Percentiles rank a stretch among this genome's conserved stretches.
Evolutionary conservation across 148 eudicot genomes (phyloP).

Genomic region (Tetragonia tetragonoides): DNA sequence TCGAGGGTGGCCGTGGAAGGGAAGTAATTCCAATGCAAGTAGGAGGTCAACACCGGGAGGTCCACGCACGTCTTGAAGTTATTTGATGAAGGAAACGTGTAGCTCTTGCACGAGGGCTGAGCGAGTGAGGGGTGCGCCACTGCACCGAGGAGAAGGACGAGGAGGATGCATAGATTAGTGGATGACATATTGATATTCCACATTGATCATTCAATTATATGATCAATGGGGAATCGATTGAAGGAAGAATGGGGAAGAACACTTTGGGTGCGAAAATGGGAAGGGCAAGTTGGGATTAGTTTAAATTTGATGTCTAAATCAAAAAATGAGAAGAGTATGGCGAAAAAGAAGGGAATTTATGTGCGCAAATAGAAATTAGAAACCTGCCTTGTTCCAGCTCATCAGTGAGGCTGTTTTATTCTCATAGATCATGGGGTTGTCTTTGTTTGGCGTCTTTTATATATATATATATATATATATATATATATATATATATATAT

Average conservation of each 20-base stretch:
- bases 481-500: too few relatives aligned
- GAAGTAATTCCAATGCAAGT: constrained; percentile 60
- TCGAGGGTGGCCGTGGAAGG: constrained; percentile 35
- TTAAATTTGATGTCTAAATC: background rate
- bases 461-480: too few relatives aligned
- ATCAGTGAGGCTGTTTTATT: background rate
- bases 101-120: constrained; percentile 30
- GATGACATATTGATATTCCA: background rate
- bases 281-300: background rate
- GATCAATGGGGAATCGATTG: background rate
- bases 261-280: background rate
- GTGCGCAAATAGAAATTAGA: too few relatives aligned
- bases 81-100: constrained; percentile 26
- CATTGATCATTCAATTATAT: background rate
- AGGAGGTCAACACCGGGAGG: constrained; percentile 53
- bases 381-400: background rate
- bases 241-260: background rate
- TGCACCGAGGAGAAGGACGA: background rate
- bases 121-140: background rate
- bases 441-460: too few relatives aligned
- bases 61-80: constrained; percentile 44
- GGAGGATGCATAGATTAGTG: background rate
- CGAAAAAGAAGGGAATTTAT: background rate
- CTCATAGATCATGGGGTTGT: too few relatives aligned
- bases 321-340: background rate